Evolutionary conservation across 1,284 basidiomycete genomes (phyloP).

Genomic region (Apiotrichum brassicae): DNA sequence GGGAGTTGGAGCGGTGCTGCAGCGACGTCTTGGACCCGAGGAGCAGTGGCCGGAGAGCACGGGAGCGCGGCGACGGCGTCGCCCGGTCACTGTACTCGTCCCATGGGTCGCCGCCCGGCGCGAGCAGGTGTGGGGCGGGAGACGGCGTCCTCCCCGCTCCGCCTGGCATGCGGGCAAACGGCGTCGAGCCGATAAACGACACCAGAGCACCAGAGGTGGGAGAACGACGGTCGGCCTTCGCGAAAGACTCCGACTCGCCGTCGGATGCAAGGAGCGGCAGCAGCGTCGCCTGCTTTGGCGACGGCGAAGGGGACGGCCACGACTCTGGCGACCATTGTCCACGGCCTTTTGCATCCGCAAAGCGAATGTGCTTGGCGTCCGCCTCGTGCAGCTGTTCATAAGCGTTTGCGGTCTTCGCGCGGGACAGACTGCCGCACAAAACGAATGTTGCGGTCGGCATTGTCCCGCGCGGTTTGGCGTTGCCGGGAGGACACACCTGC

Average conservation of each 20-base stretch:
- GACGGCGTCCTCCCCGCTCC: neutral
- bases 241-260: neutral
- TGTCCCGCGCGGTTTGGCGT: no score
- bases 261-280: neutral
- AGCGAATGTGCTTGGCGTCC: neutral
- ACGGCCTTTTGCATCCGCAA: neutral
- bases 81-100: slow-evolving; percentile 19
- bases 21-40: slow-evolving; percentile 8
- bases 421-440: slow-evolving; percentile 2
- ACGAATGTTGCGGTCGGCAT: slow-evolving; percentile 3
- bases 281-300: slow-evolving; percentile 2
- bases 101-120: slow-evolving; percentile 13
- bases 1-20: slow-evolving; percentile 7
- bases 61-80: slow-evolving; percentile 13
- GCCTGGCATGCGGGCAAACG: neutral
- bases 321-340: slow-evolving; percentile 5
- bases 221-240: no score
- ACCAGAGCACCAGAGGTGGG: neutral
- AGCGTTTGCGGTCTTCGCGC: neutral
- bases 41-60: slow-evolving; percentile 11
- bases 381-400: slow-evolving; percentile 5
- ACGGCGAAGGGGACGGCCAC: slow-evolving; percentile 4
- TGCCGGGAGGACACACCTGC: no score
- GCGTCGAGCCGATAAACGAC: neutral
- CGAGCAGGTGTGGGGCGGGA: slow-evolving; percentile 1